Percentiles rank a stretch among this genome's conserved stretches.
These are phyloP conservation scores for Chloromonas sp. DNA, from an alignment of 163 green algal genomes.

Conservation along the genomic window DNA sequence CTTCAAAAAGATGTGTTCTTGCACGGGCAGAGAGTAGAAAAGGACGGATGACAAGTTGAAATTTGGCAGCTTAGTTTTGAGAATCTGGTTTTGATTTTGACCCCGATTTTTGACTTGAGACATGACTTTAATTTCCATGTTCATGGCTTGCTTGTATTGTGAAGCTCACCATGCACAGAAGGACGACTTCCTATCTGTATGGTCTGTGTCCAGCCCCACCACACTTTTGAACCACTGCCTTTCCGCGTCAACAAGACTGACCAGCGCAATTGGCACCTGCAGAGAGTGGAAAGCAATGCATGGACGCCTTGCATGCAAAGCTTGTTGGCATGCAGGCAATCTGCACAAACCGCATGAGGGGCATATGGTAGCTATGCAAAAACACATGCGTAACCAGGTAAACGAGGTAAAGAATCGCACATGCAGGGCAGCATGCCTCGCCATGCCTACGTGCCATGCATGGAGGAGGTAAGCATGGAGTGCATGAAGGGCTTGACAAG, in stretches of 20 bases:
- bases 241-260: slow-evolving; percentile 69
- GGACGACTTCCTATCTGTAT: slow-evolving; percentile 49
- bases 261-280: slow-evolving; percentile 69
- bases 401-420: not conserved
- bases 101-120: too few species aligned
- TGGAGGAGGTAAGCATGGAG: not conserved
- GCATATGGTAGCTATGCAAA: not conserved
- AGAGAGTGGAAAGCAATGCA: slow-evolving; percentile 11
- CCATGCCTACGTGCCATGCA: not conserved
- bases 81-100: too few species aligned
- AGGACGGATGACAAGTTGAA: too few species aligned
- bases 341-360: not conserved
- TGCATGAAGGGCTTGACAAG: too few species aligned
- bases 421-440: not conserved
- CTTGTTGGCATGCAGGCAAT: not conserved
- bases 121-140: too few species aligned
- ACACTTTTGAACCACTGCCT: slow-evolving; percentile 79
- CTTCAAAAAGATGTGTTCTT: too few species aligned
- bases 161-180: slow-evolving; percentile 68
- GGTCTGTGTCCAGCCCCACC: slow-evolving; percentile 33
- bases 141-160: too few species aligned
- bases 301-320: slow-evolving; percentile 17
- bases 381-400: not conserved
- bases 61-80: too few species aligned
- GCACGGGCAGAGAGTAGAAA: too few species aligned